Percentiles rank a stretch among this genome's conserved stretches.
phyloP scores from a whole-genome alignment of 2,329 filamentous ascomycete genomes.

The Curvularia hawaiiensis region DNA sequence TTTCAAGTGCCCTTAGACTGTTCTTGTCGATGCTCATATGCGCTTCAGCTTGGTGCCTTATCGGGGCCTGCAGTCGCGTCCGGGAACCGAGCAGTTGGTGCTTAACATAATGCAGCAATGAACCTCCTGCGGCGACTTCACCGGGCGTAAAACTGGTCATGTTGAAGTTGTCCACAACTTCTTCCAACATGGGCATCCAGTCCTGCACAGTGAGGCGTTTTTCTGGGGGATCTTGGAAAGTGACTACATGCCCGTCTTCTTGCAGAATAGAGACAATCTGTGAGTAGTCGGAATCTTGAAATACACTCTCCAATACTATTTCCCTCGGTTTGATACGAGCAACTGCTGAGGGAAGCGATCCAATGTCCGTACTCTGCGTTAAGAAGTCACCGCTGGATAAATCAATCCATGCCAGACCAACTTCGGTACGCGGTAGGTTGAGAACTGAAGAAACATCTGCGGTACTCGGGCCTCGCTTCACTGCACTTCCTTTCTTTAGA shows the following conservation, averaged over 20 bases:
- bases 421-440: slow-evolving; percentile 49
- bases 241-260: slow-evolving; percentile 77
- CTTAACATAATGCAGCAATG: slow-evolving; percentile 84
- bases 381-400: slow-evolving; percentile 94
- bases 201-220: slow-evolving; percentile 59
- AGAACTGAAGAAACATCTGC: slow-evolving; percentile 40
- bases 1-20: slow-evolving; percentile 86
- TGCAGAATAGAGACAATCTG: slow-evolving; percentile 70
- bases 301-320: slow-evolving; percentile 70
- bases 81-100: slow-evolving; percentile 76
- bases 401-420: slow-evolving; percentile 93
- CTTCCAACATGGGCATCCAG: slow-evolving; percentile 81
- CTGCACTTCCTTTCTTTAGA: slow-evolving; percentile 28
- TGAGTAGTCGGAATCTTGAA: slow-evolving; percentile 62
- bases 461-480: slow-evolving; percentile 36
- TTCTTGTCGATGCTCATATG: slow-evolving; percentile 93
- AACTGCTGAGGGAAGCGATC: slow-evolving; percentile 77
- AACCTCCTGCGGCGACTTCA: slow-evolving; percentile 78
- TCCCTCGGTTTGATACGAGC: slow-evolving; percentile 85
- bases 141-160: slow-evolving; percentile 64
- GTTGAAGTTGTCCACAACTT: slow-evolving; percentile 63
- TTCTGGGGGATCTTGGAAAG: slow-evolving; percentile 64
- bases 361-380: slow-evolving; percentile 75
- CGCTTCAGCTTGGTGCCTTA: slow-evolving; percentile 73
- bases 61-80: slow-evolving; percentile 83